phyloP scores from a whole-genome alignment of 257 asterid genomes.

The Phtheirospermum japonicum region DNA sequence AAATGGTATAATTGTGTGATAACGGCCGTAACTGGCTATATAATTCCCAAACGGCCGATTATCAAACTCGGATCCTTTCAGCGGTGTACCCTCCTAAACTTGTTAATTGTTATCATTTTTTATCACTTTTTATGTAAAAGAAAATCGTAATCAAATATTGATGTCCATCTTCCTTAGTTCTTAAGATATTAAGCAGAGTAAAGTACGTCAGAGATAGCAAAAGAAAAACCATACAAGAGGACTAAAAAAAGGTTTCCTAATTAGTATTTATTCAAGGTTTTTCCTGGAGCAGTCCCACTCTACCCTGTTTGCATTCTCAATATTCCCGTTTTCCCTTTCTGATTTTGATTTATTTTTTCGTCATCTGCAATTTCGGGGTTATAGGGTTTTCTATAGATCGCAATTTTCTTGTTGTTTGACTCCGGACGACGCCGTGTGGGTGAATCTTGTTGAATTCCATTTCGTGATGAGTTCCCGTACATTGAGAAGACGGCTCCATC shows the following conservation, averaged over 20 bases:
- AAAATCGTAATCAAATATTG: no score
- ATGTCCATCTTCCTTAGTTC: slow-evolving; percentile 20
- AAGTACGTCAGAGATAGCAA: slow-evolving; percentile 8
- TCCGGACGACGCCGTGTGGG: slow-evolving; percentile 21
- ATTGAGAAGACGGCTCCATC: slow-evolving; percentile 79
- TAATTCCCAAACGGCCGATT: no score
- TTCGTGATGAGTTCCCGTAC: slow-evolving; percentile 62
- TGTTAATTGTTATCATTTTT: no score
- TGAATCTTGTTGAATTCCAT: slow-evolving; percentile 9
- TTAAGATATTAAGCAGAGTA: slow-evolving; percentile 27
- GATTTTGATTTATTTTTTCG: background rate
- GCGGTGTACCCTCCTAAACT: no score
- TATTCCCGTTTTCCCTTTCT: background rate
- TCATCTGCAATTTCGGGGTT: background rate
- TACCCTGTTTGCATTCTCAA: slow-evolving; percentile 1
- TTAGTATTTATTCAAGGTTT: slow-evolving; percentile 26
- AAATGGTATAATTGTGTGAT: no score
- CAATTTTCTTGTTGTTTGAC: slow-evolving; percentile 5
- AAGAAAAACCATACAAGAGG: slow-evolving; percentile 9
- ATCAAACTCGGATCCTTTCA: no score
- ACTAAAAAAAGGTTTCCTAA: background rate
- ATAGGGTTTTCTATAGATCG: slow-evolving; percentile 13
- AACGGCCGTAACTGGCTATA: no score
- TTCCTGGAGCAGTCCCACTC: slow-evolving; percentile 13
- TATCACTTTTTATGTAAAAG: no score